phyloP scores from a whole-genome alignment of 495 filamentous ascomycete genomes.

The Podospora pseudopauciseta region DNA sequence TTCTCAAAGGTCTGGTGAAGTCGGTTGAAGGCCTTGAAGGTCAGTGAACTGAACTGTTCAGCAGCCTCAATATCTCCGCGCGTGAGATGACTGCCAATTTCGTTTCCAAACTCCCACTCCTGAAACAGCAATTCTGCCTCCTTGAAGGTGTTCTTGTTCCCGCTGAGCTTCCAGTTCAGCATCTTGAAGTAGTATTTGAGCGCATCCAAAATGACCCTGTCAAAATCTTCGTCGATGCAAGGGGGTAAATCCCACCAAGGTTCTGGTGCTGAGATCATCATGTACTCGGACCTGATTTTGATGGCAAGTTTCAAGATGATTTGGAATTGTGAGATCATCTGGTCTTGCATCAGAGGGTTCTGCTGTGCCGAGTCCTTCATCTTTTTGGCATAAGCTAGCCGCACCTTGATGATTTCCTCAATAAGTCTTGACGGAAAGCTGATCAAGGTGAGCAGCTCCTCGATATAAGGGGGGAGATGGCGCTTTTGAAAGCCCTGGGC shows the following conservation, averaged over 20 bases:
- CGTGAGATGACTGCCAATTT: conserved; percentile 80
- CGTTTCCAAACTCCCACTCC: conserved; percentile 94
- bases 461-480: conserved; percentile 93
- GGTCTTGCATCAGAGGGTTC: conserved; percentile 85
- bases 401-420: conserved; percentile 91
- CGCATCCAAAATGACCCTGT: conserved; percentile 90
- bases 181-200: conserved; percentile 97
- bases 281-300: conserved; percentile 85
- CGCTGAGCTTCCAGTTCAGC: conserved; percentile 92
- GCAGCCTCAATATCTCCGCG: conserved; percentile 95
- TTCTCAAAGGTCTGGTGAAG: conserved; percentile 87
- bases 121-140: conserved; percentile 96
- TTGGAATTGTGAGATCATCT: conserved; percentile 96
- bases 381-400: conserved; percentile 85
- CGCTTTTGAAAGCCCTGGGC: conserved; percentile 80
- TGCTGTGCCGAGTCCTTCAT: conserved; percentile 87
- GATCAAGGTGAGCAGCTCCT: conserved; percentile 90
- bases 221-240: conserved; percentile 95
- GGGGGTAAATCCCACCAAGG: conserved; percentile 92
- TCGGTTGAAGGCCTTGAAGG: conserved; percentile 81
- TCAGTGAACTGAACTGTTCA: conserved; percentile 96
- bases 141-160: conserved; percentile 98
- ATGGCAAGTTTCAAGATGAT: conserved; percentile 87
- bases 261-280: conserved; percentile 76
- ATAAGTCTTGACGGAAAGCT: conserved; percentile 95